These are phyloP conservation scores for Coniosporium apollinis DNA, from an alignment of 495 filamentous ascomycete genomes.

Conservation along the genomic window DNA sequence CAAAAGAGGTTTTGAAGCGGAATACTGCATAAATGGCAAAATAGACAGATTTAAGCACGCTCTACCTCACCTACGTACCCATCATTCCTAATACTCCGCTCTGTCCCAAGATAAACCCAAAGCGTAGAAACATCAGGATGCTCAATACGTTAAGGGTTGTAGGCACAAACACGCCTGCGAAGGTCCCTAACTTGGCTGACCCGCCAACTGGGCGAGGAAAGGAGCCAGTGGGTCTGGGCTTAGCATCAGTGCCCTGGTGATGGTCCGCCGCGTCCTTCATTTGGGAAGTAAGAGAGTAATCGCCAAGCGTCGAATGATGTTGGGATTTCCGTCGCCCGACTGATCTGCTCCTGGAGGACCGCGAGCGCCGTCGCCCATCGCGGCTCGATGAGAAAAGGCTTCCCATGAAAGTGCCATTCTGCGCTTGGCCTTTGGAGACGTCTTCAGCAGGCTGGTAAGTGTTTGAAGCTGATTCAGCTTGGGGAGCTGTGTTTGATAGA, in stretches of 20 bases:
- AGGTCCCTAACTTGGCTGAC: slow-evolving; percentile 48
- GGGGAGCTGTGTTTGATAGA: no score
- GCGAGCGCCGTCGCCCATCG: no score
- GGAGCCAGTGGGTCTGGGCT: slow-evolving; percentile 24
- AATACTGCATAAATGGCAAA: no score
- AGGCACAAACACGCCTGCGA: slow-evolving; percentile 72
- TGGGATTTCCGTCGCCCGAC: neutral
- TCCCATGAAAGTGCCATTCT: no score
- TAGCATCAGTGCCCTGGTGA: slow-evolving; percentile 22
- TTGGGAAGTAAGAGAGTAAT: slow-evolving; percentile 12
- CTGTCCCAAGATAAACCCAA: slow-evolving; percentile 65
- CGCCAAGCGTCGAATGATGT: slow-evolving; percentile 3
- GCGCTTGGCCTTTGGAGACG: no score
- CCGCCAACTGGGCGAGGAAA: slow-evolving; percentile 31
- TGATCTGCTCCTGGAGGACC: slow-evolving; percentile 3
- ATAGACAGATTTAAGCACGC: slow-evolving; percentile 1
- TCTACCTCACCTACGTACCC: slow-evolving; percentile 31
- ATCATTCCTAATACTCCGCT: slow-evolving; percentile 65
- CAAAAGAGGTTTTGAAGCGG: no score
- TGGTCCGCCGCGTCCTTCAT: slow-evolving; percentile 10
- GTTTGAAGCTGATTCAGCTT: no score
- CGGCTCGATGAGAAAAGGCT: no score
- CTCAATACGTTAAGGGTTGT: slow-evolving; percentile 79
- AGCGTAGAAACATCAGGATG: slow-evolving; percentile 83
- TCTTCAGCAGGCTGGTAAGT: no score